Base-by-base conservation (phyloP, 2,329 filamentous ascomycete genomes). In the Alternaria sp. region DNA sequence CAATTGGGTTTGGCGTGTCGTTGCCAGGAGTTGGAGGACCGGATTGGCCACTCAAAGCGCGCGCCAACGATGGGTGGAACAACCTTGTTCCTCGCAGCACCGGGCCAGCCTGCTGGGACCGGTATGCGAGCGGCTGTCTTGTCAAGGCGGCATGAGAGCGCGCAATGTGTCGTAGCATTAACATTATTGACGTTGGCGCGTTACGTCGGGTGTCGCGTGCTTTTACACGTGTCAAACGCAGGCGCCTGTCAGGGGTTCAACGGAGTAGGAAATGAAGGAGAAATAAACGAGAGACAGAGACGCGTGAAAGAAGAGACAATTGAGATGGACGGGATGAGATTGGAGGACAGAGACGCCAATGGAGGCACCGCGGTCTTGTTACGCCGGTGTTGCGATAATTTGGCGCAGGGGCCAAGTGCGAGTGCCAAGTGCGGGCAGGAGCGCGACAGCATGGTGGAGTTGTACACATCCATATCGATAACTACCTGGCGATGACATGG, bases 1-100 rank as follows among this genome's bases (percentile, higher is more conserved):
- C 75, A 26, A 78, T 66, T 22, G 78, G 77, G 54, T 78, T 77
- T 22, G 78, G 78, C 11, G 75, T 62, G 57, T 78, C 75, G 56
- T 78, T 78, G 39, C 75, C 75, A 32, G 77, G 77, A 30, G 73
- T 70, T 12, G 75, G 74, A 24, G 75, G 74, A 22, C 75, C 75
- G 42, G 72, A 69, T 63, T 78, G 76, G 61, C 75, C 75, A 54
- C 65, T 77, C 44, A 78, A 65, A 44, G 65, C 48, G 52, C 75
- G 73, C 36, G 55, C 56, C 59, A 67, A 64, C 16, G 53, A 49
- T 51, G 54, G 54, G 32, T 59, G 61, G 24, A 47, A 61, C 59
- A 38, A 44, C 57, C 46, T 59, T 48, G 52, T 62, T 32, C 20
- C 48, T 58, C 47, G 53, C 60, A 57, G 53, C 51, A 63, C 55